Percentiles rank a stretch among this genome's conserved stretches.
phyloP scores from a whole-genome alignment of 75 land plant species.

The Pinus taeda region DNA sequence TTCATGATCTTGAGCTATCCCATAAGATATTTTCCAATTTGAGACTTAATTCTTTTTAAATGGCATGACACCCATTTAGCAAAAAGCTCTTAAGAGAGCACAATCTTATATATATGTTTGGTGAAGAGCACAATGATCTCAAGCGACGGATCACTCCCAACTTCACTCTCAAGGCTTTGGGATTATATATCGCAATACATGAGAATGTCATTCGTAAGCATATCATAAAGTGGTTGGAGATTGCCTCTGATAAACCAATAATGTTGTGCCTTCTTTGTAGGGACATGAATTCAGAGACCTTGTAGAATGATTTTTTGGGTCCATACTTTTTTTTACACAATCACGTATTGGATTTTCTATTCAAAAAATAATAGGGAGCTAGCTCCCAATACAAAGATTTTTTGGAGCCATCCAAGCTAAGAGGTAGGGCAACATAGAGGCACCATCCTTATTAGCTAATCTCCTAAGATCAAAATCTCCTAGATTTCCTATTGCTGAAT shows the following conservation, averaged over 20 bases:
- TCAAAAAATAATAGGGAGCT: too few relatives aligned
- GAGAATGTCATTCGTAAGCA: conserved; percentile 60
- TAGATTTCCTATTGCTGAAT: too few relatives aligned
- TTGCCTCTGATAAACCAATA: conserved; percentile 27
- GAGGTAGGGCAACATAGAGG: too few relatives aligned
- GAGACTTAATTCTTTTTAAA: conserved; percentile 69
- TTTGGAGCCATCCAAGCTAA: too few relatives aligned
- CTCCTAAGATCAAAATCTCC: too few relatives aligned
- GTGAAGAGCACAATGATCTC: conserved; percentile 82
- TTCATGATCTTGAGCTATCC: conserved; percentile 18
- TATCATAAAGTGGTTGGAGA: conserved; percentile 42
- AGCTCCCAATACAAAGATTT: too few relatives aligned
- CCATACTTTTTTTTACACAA: conserved; percentile 34
- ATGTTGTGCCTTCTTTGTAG: conserved; percentile 32
- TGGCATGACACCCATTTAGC: conserved; percentile 93
- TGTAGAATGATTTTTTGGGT: conserved; percentile 55
- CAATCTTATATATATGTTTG: conserved; percentile 86
- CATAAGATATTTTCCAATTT: conserved; percentile 74
- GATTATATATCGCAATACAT: conserved; percentile 67
- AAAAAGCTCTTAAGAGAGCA: conserved; percentile 91
- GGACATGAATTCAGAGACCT: too few relatives aligned
- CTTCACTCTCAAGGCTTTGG: conserved; percentile 78
- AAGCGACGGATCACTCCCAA: conserved; percentile 89
- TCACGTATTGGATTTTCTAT: too few relatives aligned
- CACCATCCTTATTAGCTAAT: too few relatives aligned